Conservation (phyloP, 2,329 filamentous ascomycete species). For the Sclerotinia spermophila region DNA sequence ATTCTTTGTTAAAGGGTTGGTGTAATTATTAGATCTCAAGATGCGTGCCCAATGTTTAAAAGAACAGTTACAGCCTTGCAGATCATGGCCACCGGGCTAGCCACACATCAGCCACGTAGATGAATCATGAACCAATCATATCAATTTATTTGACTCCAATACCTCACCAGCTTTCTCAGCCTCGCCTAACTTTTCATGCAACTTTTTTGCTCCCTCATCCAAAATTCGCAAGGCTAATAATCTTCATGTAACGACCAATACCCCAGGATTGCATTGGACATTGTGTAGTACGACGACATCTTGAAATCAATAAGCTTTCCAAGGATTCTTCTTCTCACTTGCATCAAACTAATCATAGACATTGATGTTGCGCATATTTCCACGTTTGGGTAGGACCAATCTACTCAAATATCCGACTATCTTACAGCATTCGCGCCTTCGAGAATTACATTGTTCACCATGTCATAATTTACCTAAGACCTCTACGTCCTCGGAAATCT, state of each 20-base stretch:
- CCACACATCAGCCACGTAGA: neutral
- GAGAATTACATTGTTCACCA: neutral
- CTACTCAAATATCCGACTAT: slow-evolving; percentile 7
- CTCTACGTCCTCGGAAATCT: neutral
- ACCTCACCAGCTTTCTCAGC: neutral
- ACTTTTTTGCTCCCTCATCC: neutral
- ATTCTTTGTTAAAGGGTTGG: neutral
- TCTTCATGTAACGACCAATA: neutral
- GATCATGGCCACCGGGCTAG: neutral
- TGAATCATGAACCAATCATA: neutral
- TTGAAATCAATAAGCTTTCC: neutral
- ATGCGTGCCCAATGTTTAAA: slow-evolving; percentile 1
- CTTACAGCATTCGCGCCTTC: neutral
- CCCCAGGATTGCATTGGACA: neutral
- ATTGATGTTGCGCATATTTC: slow-evolving; percentile 30
- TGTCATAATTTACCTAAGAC: neutral
- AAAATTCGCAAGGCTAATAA: neutral
- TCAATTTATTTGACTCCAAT: neutral
- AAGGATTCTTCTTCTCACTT: neutral
- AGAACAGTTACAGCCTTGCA: neutral
- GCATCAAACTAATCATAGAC: neutral
- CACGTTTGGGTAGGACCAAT: slow-evolving; percentile 19
- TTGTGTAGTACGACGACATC: neutral
- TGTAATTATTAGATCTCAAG: slow-evolving; percentile 1
- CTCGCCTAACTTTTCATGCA: neutral